These are phyloP conservation scores for Vitis vinifera DNA, from an alignment of 164 flowering plant species.

Conservation along the genomic window DNA sequence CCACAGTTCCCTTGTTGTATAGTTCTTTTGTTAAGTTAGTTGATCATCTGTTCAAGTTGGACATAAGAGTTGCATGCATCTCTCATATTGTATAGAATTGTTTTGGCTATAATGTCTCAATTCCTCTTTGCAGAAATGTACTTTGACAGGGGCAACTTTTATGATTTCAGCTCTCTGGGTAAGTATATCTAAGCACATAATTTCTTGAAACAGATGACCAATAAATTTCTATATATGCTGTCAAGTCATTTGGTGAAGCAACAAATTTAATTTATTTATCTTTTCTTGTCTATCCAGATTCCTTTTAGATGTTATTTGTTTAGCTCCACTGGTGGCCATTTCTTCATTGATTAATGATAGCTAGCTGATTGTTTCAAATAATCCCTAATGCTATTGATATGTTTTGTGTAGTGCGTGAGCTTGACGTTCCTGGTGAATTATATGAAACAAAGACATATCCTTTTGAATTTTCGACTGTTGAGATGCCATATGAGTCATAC, in stretches of 20 bases:
- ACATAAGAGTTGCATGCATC: no score
- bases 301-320: slow-evolving; percentile 3
- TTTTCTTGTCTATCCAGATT: not conserved
- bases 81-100: no score
- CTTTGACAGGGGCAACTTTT: slow-evolving; percentile 66
- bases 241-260: not conserved
- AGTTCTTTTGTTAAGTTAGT: no score
- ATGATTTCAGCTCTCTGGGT: slow-evolving; percentile 79
- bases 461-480: slow-evolving; percentile 73
- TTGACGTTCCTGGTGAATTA: slow-evolving; percentile 77
- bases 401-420: slow-evolving; percentile 54
- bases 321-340: not conserved
- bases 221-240: not conserved
- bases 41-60: no score
- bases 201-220: not conserved
- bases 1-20: no score
- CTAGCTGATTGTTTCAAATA: not conserved
- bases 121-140: slow-evolving; percentile 56
- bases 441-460: slow-evolving; percentile 65
- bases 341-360: not conserved
- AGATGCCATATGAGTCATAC: slow-evolving; percentile 74
- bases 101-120: not conserved
- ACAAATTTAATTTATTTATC: not conserved
- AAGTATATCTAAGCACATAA: slow-evolving; percentile 15
- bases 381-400: slow-evolving; percentile 2